A percentile compares a stretch with the other conserved stretches of the same genome.
phyloP scores from a whole-genome alignment of 768 basidiomycete genomes.

The Psilocybe cyanescens region DNA sequence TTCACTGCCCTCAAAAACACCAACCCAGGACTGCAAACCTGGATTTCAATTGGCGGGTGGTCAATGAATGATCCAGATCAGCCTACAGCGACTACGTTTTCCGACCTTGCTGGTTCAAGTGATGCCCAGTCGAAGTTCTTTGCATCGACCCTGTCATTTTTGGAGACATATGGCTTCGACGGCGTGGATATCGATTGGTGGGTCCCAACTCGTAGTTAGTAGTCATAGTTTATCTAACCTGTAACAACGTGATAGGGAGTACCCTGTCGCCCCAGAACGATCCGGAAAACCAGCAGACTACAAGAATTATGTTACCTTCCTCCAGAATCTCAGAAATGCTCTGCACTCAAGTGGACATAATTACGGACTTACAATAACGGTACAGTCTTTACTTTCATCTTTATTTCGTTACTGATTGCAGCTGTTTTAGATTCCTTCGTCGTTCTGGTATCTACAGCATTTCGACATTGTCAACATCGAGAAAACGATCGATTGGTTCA shows the following conservation, averaged over 20 bases:
- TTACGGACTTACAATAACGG: background rate
- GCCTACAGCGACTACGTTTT: background rate
- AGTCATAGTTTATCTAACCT: background rate
- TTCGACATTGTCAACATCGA: conserved; percentile 2
- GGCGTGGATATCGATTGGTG: background rate
- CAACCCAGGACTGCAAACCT: background rate
- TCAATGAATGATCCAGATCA: conserved; percentile 22
- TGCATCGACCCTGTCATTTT: background rate
- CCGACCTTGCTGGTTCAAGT: conserved; percentile 26
- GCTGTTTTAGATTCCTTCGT: background rate
- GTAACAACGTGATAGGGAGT: background rate
- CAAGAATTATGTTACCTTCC: background rate
- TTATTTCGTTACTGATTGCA: no score
- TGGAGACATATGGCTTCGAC: background rate
- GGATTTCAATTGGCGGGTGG: conserved; percentile 24
- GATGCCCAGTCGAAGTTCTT: conserved; percentile 18
- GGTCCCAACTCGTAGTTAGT: background rate
- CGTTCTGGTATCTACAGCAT: conserved; percentile 12
- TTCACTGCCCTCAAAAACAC: background rate
- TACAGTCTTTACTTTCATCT: background rate
- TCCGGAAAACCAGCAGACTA: background rate
- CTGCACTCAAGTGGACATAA: background rate
- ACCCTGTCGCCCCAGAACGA: background rate
- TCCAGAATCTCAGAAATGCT: background rate
- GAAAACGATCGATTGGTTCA: conserved; percentile 1